A percentile compares a stretch with the other conserved stretches of the same genome.
These are phyloP conservation scores for Aspergillus latus DNA, from an alignment of 2,329 filamentous ascomycete species.

Conservation along the genomic window DNA sequence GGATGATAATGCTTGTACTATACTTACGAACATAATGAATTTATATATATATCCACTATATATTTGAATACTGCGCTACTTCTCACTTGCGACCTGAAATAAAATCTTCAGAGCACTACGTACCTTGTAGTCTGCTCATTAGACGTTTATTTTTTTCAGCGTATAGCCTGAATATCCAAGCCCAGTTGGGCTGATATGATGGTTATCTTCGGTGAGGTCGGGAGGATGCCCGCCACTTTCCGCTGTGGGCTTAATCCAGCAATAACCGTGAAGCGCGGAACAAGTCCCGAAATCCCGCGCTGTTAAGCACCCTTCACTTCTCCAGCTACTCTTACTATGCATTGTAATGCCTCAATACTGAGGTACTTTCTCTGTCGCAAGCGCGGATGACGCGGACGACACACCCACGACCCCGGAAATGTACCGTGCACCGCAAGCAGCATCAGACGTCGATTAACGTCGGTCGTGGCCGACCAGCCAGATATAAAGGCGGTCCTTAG, in stretches of 20 bases:
- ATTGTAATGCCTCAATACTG: background rate
- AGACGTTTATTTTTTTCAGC: too few species aligned
- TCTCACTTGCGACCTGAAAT: too few species aligned
- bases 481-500: background rate
- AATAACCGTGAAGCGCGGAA: conserved; percentile 10
- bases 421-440: conserved; percentile 12
- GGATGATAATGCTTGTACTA: background rate
- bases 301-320: background rate
- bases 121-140: too few species aligned
- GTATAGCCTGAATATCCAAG: background rate
- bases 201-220: background rate
- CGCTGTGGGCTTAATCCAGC: background rate
- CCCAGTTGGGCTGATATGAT: too few species aligned
- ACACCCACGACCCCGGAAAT: conserved; percentile 15
- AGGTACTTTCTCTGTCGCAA: background rate
- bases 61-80: background rate
- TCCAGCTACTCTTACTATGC: background rate
- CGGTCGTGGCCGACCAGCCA: background rate
- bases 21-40: too few species aligned
- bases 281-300: conserved; percentile 12
- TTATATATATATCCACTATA: too few species aligned
- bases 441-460: background rate
- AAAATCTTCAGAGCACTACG: too few species aligned
- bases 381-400: conserved; percentile 8
- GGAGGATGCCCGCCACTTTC: background rate